A percentile compares a stretch with the other conserved stretches of the same genome.
phyloP scores from a whole-genome alignment of 2,329 filamentous ascomycete genomes.

The Tolypocladium cylindrosporum region DNA sequence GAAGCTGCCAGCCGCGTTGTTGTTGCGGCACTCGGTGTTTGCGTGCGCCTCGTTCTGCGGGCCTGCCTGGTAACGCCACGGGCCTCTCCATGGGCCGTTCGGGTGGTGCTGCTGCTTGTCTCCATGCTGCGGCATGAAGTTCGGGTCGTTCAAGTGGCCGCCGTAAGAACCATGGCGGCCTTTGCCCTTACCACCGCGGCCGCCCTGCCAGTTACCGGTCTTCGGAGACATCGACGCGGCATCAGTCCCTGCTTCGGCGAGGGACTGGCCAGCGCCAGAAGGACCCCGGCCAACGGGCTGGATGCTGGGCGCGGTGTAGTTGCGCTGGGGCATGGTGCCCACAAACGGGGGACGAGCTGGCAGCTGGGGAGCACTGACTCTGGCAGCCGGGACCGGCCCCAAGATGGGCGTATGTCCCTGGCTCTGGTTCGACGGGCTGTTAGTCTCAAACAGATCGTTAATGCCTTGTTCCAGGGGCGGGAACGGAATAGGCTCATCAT shows the following conservation, averaged over 20 bases:
- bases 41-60: neutral
- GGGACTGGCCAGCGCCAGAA: neutral
- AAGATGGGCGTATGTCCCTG: neutral
- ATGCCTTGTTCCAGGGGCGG: neutral
- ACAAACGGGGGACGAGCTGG: neutral
- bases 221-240: neutral
- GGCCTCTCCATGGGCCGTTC: neutral
- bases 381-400: too few species aligned
- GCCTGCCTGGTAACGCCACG: neutral
- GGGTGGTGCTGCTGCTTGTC: neutral
- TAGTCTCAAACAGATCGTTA: neutral
- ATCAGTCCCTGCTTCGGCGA: neutral
- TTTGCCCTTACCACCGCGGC: neutral
- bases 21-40: slow-evolving; percentile 12
- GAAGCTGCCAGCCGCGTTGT: slow-evolving; percentile 1
- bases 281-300: neutral
- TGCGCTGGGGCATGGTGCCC: neutral
- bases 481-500: neutral
- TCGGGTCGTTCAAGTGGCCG: neutral
- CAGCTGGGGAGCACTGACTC: neutral
- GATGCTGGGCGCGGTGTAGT: neutral
- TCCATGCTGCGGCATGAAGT: neutral
- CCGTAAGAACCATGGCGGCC: neutral
- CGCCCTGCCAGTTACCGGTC: slow-evolving; percentile 1
- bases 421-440: neutral